phyloP scores from a whole-genome alignment of 768 basidiomycete species.

The Fistulinella prunicolor region DNA sequence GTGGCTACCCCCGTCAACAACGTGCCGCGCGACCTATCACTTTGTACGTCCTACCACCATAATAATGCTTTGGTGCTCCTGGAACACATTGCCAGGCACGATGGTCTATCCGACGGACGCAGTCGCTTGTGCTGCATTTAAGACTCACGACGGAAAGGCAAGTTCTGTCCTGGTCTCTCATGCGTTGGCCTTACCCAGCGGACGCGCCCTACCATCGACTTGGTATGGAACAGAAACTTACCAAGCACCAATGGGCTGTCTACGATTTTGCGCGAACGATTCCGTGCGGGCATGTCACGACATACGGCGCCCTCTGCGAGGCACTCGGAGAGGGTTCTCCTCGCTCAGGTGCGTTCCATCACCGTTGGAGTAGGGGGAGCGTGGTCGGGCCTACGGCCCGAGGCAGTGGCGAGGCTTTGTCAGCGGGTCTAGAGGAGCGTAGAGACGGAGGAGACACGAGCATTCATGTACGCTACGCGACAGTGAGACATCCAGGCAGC shows the following conservation, averaged over 20 bases:
- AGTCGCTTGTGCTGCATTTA: slow-evolving; percentile 20
- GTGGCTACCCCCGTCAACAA: not conserved
- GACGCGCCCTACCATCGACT: not conserved
- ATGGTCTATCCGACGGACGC: slow-evolving; percentile 13
- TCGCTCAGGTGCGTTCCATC: slow-evolving; percentile 60
- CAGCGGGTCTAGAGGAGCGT: no score
- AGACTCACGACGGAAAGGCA: slow-evolving; percentile 30
- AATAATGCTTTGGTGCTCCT: not conserved
- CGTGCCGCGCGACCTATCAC: not conserved
- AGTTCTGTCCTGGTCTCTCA: not conserved
- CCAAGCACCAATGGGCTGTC: slow-evolving; percentile 56
- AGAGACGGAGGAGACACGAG: no score
- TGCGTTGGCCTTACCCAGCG: not conserved
- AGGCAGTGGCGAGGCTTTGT: no score
- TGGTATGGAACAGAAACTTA: slow-evolving; percentile 47
- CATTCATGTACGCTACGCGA: no score
- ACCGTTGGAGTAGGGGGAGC: no score
- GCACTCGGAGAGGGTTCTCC: slow-evolving; percentile 55
- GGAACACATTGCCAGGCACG: slow-evolving; percentile 1
- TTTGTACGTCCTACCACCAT: not conserved
- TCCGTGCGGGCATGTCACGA: slow-evolving; percentile 51
- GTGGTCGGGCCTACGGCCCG: no score
- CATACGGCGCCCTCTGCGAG: slow-evolving; percentile 52
- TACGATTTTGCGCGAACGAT: slow-evolving; percentile 53
- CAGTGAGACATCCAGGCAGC: no score